phyloP scores from a whole-genome alignment of 495 filamentous ascomycete genomes.

The Evernia prunastri region DNA sequence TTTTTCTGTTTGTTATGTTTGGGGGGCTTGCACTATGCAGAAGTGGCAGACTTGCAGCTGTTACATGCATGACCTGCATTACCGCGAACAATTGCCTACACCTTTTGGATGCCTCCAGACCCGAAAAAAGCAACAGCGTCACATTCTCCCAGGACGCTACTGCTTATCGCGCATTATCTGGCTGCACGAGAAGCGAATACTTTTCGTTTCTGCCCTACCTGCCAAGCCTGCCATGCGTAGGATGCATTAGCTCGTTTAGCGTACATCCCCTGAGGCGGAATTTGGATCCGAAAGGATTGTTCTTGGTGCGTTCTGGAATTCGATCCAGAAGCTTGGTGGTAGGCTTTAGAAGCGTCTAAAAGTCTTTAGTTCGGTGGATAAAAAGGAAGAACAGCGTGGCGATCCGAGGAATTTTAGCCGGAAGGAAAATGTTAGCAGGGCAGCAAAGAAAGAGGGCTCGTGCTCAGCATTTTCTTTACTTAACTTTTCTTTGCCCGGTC shows the following conservation, averaged over 20 bases:
- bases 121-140: neutral
- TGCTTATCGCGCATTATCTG: conserved; percentile 14
- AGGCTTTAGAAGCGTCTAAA: neutral
- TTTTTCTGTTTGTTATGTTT: too few species aligned
- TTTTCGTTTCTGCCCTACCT: neutral
- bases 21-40: neutral
- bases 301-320: conserved; percentile 1
- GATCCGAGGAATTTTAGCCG: neutral
- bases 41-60: too few species aligned
- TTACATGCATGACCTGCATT: conserved; percentile 1
- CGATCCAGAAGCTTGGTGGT: neutral
- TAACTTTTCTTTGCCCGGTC: neutral
- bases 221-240: neutral
- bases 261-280: neutral
- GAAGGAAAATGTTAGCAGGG: neutral
- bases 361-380: neutral
- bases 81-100: neutral
- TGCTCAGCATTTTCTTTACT: neutral
- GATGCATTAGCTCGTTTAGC: neutral
- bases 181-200: conserved; percentile 3
- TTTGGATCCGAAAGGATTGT: neutral
- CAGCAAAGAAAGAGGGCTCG: neutral
- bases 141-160: neutral
- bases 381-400: neutral
- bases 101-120: neutral